Percentiles rank a stretch among this genome's conserved stretches.
Evolutionary conservation across 1,284 basidiomycete genomes (phyloP).

Genomic region (Marasmius tenuissimus): DNA sequence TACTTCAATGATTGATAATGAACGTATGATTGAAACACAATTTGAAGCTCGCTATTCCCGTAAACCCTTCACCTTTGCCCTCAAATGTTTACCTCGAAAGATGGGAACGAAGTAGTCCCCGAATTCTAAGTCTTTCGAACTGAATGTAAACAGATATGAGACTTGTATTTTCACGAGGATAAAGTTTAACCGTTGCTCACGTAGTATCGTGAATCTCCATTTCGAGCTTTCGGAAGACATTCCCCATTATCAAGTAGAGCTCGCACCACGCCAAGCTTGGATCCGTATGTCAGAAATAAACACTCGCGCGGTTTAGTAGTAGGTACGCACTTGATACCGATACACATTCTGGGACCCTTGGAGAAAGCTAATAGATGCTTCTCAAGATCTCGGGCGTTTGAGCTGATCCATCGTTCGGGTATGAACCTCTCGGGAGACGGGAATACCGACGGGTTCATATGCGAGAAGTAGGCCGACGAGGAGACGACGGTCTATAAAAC

Average conservation of each 20-base stretch:
- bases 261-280: slow-evolving; percentile 26
- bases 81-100: neutral
- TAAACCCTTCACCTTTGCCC: neutral
- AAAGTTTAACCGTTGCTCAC: neutral
- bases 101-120: neutral
- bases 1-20: too few species aligned
- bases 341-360: slow-evolving; percentile 10
- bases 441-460: slow-evolving; percentile 8
- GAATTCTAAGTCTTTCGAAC: neutral
- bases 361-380: slow-evolving; percentile 6
- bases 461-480: slow-evolving; percentile 4
- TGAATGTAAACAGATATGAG: neutral
- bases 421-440: slow-evolving; percentile 4
- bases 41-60: too few species aligned
- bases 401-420: slow-evolving; percentile 9
- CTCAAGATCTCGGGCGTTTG: neutral
- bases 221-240: slow-evolving; percentile 25
- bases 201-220: slow-evolving; percentile 11
- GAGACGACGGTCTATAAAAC: slow-evolving; percentile 6
- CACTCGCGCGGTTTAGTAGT: neutral
- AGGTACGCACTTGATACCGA: neutral
- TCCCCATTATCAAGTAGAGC: slow-evolving; percentile 21
- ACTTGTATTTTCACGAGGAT: too few species aligned
- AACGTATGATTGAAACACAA: too few species aligned
- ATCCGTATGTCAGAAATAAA: neutral